Percentiles rank a stretch among this genome's conserved stretches.
Conservation (phyloP, 768 basidiomycete genomes). For the Mycena albidolilacea region DNA sequence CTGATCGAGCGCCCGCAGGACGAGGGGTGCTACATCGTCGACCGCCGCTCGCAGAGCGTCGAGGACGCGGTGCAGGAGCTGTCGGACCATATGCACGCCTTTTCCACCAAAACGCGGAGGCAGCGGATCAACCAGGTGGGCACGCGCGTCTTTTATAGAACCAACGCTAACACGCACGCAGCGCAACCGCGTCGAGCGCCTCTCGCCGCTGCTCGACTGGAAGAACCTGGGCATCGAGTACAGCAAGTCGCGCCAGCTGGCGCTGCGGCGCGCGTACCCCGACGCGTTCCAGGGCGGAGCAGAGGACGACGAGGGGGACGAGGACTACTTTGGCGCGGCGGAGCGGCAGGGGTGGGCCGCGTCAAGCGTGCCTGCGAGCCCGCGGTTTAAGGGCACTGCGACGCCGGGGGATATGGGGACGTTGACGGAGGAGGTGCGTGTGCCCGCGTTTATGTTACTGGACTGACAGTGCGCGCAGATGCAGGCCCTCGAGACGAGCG, state of each 20-base stretch:
- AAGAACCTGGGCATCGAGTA: constrained; percentile 98
- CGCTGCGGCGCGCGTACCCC: constrained; percentile 94
- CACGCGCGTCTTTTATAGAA: too few species aligned
- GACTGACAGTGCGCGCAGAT: constrained; percentile 64
- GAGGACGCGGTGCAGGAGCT: constrained; percentile 94
- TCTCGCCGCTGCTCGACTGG: constrained; percentile 96
- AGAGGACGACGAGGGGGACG: constrained; percentile 53
- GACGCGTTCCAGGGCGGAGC: constrained; percentile 80
- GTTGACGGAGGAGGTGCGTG: constrained; percentile 60
- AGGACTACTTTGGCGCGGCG: constrained; percentile 67
- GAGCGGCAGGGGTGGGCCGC: constrained; percentile 70
- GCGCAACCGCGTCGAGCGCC: constrained; percentile 95
- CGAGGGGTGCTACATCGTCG: constrained; percentile 97
- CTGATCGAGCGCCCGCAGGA: constrained; percentile 95
- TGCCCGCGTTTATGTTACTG: background rate
- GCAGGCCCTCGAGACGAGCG: constrained; percentile 89
- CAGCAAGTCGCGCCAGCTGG: constrained; percentile 93
- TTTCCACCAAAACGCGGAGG: constrained; percentile 88
- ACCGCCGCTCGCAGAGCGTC: constrained; percentile 89
- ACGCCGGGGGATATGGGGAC: constrained; percentile 97
- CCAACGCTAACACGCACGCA: constrained; percentile 46
- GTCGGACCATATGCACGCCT: constrained; percentile 79
- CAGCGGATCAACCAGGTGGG: constrained; percentile 89
- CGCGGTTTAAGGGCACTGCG: constrained; percentile 85
- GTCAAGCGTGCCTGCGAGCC: constrained; percentile 90